phyloP scores from a whole-genome alignment of 1,284 basidiomycete genomes.

The Cutaneotrichosporon cyanovorans region DNA sequence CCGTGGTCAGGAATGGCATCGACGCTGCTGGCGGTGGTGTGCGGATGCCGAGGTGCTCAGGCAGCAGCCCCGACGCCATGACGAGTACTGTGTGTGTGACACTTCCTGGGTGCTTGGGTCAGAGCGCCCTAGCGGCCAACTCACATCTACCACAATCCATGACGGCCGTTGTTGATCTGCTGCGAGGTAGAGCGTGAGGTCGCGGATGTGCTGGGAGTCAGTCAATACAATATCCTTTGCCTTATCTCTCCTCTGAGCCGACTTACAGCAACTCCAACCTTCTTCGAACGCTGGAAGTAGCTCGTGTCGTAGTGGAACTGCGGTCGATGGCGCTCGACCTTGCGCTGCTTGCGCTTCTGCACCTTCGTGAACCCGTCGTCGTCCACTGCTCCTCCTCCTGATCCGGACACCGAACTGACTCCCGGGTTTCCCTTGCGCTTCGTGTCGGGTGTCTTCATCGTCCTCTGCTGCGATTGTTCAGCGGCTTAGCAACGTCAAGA shows the following conservation, averaged over 20 bases:
- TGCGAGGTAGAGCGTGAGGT: constrained; percentile 70
- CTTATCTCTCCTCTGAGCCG: too few species aligned
- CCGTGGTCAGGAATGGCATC: constrained; percentile 54
- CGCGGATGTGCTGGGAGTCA: constrained; percentile 64
- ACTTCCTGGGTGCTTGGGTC: constrained; percentile 56
- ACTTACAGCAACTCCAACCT: constrained; percentile 67
- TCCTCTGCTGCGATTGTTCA: too few species aligned
- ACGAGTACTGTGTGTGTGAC: constrained; percentile 70
- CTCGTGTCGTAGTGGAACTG: constrained; percentile 68
- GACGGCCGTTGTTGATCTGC: constrained; percentile 65
- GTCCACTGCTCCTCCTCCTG: background rate
- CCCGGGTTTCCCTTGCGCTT: constrained; percentile 2
- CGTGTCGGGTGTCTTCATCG: constrained; percentile 1
- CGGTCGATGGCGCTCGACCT: constrained; percentile 56
- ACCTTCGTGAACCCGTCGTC: constrained; percentile 61
- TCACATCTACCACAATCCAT: constrained; percentile 74
- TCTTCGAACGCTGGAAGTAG: constrained; percentile 63
- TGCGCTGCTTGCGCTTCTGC: constrained; percentile 66
- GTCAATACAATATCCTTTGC: too few species aligned
- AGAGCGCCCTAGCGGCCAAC: constrained; percentile 15
- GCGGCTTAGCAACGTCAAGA: too few species aligned
- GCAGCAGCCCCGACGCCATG: constrained; percentile 71
- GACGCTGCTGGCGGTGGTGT: constrained; percentile 55
- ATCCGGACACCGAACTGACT: background rate
- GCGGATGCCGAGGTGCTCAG: constrained; percentile 57